Conservation (phyloP, 1,139 yeast genomes). For the Pichia sp. region DNA sequence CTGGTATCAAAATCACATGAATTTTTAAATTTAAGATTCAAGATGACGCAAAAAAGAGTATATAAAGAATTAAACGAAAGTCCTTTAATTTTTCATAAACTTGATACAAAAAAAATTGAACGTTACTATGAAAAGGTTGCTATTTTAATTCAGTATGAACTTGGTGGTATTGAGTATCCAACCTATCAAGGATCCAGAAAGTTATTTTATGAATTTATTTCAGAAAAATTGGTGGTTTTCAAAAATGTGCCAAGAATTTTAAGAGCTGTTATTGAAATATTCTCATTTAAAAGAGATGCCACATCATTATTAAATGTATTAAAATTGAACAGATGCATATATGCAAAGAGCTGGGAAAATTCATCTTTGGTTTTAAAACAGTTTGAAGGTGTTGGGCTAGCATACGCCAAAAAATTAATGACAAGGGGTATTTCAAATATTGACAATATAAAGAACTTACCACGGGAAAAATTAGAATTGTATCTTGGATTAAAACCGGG, state of each 20-base stretch:
- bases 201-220: constrained; percentile 34
- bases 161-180: constrained; percentile 43
- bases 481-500: constrained; percentile 37
- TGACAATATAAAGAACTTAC: constrained; percentile 26
- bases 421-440: constrained; percentile 29
- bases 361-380: constrained; percentile 38
- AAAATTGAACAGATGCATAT: constrained; percentile 33
- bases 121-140: constrained; percentile 32
- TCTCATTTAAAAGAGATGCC: constrained; percentile 35
- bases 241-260: constrained; percentile 37
- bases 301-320: constrained; percentile 34
- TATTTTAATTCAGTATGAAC: constrained; percentile 39
- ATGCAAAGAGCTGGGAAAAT: constrained; percentile 45
- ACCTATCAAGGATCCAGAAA: constrained; percentile 34
- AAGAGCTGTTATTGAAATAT: constrained; percentile 40
- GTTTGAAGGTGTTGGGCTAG: constrained; percentile 38
- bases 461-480: constrained; percentile 34
- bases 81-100: constrained; percentile 33
- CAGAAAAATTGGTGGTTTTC: constrained; percentile 37
- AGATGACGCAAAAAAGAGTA: constrained; percentile 39
- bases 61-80: constrained; percentile 37
- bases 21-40: constrained; percentile 34
- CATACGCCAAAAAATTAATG: constrained; percentile 34
- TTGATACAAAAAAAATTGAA: constrained; percentile 23
- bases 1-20: constrained; percentile 35